Base-by-base conservation (phyloP, 73 alveolate genomes). In the Effrenium voratum region DNA sequence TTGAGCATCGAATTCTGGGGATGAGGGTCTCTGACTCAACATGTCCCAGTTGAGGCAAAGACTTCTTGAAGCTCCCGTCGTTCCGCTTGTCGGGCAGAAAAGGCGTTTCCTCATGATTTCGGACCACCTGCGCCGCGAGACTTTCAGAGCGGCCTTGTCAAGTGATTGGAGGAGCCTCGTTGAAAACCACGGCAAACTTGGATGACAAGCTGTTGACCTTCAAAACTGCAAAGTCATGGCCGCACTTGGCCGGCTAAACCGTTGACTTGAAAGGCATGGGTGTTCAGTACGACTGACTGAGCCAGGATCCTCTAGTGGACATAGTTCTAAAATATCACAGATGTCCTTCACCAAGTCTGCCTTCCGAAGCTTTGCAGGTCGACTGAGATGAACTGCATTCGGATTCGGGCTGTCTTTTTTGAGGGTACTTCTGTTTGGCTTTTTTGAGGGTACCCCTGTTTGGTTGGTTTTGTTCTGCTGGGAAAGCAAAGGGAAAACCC, bases 41-140 rank as follows among this genome's bases (percentile, higher is more conserved):
- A 52, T 52, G 19, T 52, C 19, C 19, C 8, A 12, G 19, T 52
- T 52, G 26, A 52, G 19, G 63, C 63, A 52, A 52, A 52, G 8
- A 52, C 95, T 88, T 88, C 70, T 88, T 88, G 95, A 88, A 88
- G 95, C 95, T 88, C 86, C 95, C 95, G 43, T 88, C 95, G 41
- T 88, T 88, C 59, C 73, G 73, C 77, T 66, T 60, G 55, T 88
- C 95, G 13, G 95, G 84, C 80, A 45, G 28, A 66, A 88, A 88
- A 12, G 95, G 95, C 55, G 95, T 88, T 32, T 66, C 50, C 28
- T 50, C 77, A 70, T 68, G 57, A 52, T 75, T 88, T 72, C 95
- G 73, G 73, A 88, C 95, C 6, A 88, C 95, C 95, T 88, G 86
- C 19, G 24, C 55, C 75, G 46, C 24, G 46, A 47, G 15, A 46